phyloP scores from a whole-genome alignment of 202 grass and related monocot genomes.

The Hordeum pubiflorum region DNA sequence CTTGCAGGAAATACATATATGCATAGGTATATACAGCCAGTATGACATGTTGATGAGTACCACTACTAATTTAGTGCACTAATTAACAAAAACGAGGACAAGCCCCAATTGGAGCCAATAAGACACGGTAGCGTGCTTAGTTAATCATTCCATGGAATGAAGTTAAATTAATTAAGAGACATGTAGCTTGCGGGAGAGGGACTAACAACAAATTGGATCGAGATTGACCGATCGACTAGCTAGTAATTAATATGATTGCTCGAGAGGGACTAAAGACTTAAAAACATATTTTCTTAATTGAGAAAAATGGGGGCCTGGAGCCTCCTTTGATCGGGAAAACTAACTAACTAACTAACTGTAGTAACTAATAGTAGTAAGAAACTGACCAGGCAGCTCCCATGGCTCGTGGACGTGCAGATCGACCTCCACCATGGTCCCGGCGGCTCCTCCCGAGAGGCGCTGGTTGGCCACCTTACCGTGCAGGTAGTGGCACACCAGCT shows the following conservation, averaged over 20 bases:
- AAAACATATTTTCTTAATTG: neutral
- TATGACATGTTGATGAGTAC: neutral
- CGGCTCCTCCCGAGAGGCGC: conserved; percentile 21
- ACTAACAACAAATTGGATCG: neutral
- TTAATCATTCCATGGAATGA: conserved; percentile 5
- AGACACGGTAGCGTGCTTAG: conserved; percentile 26
- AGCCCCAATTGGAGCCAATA: neutral
- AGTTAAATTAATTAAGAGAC: neutral
- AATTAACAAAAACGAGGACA: conserved; percentile 10
- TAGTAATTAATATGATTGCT: neutral
- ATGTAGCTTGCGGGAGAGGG: conserved; percentile 22
- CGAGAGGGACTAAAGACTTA: neutral
- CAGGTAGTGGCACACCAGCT: conserved; percentile 89
- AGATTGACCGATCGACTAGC: neutral
- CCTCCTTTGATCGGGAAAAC: neutral
- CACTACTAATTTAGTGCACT: neutral
- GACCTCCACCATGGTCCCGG: conserved; percentile 74
- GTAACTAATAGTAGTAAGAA: neutral
- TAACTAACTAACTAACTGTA: neutral
- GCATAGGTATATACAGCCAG: neutral
- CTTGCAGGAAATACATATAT: neutral
- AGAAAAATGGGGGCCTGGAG: no score
- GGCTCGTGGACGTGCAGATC: conserved; percentile 88
- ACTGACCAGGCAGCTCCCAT: conserved; percentile 84
- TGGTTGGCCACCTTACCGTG: conserved; percentile 68